Percentiles rank a stretch among this genome's conserved stretches.
phyloP scores from a whole-genome alignment of 192 early-diverging fungal genomes.

The Coemansia sp. region DNA sequence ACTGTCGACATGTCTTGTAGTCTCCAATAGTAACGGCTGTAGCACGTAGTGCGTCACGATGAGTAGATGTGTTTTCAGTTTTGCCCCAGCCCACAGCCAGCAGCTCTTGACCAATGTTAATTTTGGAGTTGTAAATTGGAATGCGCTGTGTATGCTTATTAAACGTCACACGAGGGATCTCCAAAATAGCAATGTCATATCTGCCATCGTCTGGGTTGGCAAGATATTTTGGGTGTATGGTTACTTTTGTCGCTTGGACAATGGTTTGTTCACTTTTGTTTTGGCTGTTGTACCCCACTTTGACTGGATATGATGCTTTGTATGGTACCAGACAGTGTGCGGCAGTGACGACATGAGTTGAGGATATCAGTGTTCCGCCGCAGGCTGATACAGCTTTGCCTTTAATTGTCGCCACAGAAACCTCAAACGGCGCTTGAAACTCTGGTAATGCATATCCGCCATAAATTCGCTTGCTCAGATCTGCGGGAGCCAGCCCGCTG shows the following conservation, averaged over 20 bases:
- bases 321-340: constrained; percentile 21
- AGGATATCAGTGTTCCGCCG: constrained; percentile 27
- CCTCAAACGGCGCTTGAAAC: constrained; percentile 5
- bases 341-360: constrained; percentile 18
- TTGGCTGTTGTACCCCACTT: constrained; percentile 17
- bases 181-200: constrained; percentile 22
- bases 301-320: constrained; percentile 1
- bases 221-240: constrained; percentile 1
- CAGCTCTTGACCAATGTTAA: constrained; percentile 8
- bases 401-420: neutral
- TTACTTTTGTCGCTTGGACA: constrained; percentile 6
- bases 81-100: constrained; percentile 24
- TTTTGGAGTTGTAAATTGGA: constrained; percentile 8
- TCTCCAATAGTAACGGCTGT: constrained; percentile 10
- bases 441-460: neutral
- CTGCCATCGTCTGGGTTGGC: neutral
- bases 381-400: constrained; percentile 4
- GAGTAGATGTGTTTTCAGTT: neutral
- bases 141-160: neutral
- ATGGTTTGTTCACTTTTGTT: neutral
- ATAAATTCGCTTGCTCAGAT: constrained; percentile 21
- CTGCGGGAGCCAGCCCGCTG: constrained; percentile 1
- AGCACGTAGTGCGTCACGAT: neutral
- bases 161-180: neutral
- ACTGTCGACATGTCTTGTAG: constrained; percentile 1